These are phyloP conservation scores for Skeletonema grethae DNA, from an alignment of 108 stramenopile genomes.

Conservation along the genomic window DNA sequence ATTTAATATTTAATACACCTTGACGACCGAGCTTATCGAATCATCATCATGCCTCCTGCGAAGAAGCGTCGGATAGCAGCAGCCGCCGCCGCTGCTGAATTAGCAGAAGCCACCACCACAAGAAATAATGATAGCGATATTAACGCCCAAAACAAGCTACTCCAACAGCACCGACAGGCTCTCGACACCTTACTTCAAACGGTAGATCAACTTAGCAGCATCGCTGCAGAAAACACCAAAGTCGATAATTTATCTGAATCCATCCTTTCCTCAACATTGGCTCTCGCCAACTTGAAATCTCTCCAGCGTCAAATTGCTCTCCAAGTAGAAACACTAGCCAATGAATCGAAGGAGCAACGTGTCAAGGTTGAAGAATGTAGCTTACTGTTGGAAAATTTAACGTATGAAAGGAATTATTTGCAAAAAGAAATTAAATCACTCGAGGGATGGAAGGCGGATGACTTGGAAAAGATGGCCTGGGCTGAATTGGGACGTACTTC, in stretches of 20 bases:
- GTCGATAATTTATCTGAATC: slow-evolving; percentile 4
- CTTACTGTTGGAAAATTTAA: slow-evolving; percentile 45
- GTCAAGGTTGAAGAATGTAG: slow-evolving; percentile 22
- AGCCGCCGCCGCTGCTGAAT: neutral
- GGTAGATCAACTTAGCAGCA: neutral
- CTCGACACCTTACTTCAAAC: slow-evolving; percentile 1
- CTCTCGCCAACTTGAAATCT: slow-evolving; percentile 41
- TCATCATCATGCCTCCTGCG: slow-evolving; percentile 15
- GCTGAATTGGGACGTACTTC: slow-evolving; percentile 28
- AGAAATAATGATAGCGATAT: neutral
- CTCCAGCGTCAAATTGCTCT: slow-evolving; percentile 43
- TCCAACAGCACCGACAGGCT: slow-evolving; percentile 9
- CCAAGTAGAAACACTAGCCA: slow-evolving; percentile 27
- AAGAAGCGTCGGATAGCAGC: slow-evolving; percentile 19
- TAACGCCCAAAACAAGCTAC: slow-evolving; percentile 5
- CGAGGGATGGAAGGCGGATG: slow-evolving; percentile 21
- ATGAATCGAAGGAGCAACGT: slow-evolving; percentile 13
- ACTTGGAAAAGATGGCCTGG: slow-evolving; percentile 38
- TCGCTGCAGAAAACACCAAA: neutral
- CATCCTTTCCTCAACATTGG: slow-evolving; percentile 9
- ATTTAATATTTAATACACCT: no score
- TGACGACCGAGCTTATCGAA: neutral
- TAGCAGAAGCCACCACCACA: neutral
- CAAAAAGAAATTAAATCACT: slow-evolving; percentile 23
- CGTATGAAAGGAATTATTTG: slow-evolving; percentile 46